phyloP scores from a whole-genome alignment of 257 asterid genomes.

The Plantago ovata region DNA sequence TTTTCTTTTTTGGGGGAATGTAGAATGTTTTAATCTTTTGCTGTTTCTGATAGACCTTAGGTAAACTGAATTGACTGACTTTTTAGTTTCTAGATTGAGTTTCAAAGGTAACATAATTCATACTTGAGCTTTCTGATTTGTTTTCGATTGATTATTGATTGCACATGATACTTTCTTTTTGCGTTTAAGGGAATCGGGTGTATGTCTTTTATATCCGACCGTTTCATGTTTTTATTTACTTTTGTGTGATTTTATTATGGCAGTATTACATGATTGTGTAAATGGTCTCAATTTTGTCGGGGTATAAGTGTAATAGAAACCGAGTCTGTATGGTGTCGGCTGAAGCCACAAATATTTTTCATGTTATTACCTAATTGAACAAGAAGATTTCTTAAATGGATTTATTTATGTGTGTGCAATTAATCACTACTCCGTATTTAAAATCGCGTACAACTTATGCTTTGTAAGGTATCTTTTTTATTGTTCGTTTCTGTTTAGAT shows the following conservation, averaged over 20 bases:
- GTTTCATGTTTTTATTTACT: neutral
- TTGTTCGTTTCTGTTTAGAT: neutral
- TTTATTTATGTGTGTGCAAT: too few species aligned
- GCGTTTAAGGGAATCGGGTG: neutral
- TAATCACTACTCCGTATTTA: too few species aligned
- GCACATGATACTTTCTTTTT: neutral
- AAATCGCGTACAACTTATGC: too few species aligned
- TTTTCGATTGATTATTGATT: neutral
- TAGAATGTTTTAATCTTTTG: neutral
- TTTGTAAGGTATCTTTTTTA: too few species aligned
- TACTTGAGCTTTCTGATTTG: neutral
- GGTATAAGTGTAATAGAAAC: too few species aligned
- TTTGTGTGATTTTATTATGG: neutral
- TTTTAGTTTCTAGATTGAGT: neutral
- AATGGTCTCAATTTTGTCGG: neutral
- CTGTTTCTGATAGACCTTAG: neutral
- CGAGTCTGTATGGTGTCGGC: too few species aligned
- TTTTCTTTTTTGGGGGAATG: neutral
- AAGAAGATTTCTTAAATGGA: too few species aligned
- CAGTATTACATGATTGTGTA: neutral
- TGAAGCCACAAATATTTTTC: too few species aligned
- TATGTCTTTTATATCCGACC: neutral
- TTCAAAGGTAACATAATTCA: neutral
- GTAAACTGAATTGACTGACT: neutral
- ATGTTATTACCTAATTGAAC: too few species aligned